Percentiles rank a stretch among this genome's conserved stretches.
Evolutionary conservation across 345 rosid genomes (phyloP).

Genomic region (Limnanthes douglasii): DNA sequence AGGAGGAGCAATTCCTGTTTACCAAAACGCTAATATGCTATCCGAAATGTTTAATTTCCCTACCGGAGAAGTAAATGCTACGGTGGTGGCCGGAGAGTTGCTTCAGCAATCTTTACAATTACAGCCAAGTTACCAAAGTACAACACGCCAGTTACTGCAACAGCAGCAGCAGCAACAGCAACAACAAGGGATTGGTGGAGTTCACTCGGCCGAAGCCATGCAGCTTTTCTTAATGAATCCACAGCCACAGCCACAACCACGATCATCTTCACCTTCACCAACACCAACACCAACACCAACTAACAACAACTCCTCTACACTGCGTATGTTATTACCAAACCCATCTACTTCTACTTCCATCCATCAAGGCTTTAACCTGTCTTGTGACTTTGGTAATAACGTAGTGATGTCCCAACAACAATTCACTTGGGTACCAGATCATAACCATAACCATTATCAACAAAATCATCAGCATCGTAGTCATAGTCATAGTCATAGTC

Average conservation of each 20-base stretch:
- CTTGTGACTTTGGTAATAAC: conserved; percentile 10
- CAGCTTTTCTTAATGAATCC: conserved; percentile 85
- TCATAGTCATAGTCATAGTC: conserved; percentile 11
- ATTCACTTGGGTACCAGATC: conserved; percentile 52
- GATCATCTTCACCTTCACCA: conserved; percentile 49
- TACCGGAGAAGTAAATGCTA: conserved; percentile 21
- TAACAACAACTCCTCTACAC: conserved; percentile 41
- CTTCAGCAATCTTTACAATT: conserved; percentile 14
- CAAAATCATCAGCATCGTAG: too few species aligned
- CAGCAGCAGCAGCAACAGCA: conserved; percentile 26
- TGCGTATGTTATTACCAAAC: conserved; percentile 75
- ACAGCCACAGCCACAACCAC: conserved; percentile 63
- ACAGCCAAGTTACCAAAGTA: conserved; percentile 3
- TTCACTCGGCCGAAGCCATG: conserved; percentile 82
- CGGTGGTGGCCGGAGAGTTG: conserved; percentile 20
- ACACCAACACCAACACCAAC: conserved; percentile 18
- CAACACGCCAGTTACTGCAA: conserved; percentile 26
- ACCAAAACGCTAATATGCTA: conserved; percentile 75
- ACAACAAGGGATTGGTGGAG: conserved; percentile 53
- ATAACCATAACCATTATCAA: too few species aligned
- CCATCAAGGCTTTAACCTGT: conserved; percentile 23
- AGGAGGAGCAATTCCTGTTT: conserved; percentile 33
- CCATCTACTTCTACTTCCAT: conserved; percentile 39
- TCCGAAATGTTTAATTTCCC: conserved; percentile 93
- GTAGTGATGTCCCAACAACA: conserved; percentile 32